Evolutionary conservation across 495 filamentous ascomycete species (phyloP), one percentile per base, ranked within the genome.

Genomic region (Penicillium atrosanguineum): DNA sequence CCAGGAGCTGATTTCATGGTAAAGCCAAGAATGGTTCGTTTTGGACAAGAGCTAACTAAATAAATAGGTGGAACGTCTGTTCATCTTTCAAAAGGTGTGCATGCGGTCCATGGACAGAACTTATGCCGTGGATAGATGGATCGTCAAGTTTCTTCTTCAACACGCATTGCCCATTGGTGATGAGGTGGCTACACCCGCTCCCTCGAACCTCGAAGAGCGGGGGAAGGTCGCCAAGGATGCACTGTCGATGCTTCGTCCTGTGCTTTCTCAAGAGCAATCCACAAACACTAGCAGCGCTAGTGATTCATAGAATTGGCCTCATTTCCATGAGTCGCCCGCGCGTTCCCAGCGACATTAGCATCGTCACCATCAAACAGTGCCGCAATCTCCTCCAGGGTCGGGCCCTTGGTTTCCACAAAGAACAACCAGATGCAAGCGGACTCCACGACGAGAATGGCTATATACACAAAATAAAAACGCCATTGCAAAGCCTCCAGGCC

Each of bases 351-450:
- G 23, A 23, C 23, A 23, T 5, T 23, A 28, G 79, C 80, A 19
- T 80, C 70, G 16, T 82, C 73, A 46, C 80, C 79, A 41, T 83
- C 81, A 55, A 83, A 81, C 62, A 83, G 65, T 72, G 73, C 76
- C 52, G 74, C 78, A 20, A 85, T 76, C 67, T 84, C 81, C 69
- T 86, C 83, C 46, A 84, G 78, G 38, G 81, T 84, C 12, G 79
- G 80, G 31, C 81, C 80, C 9, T 28, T 23, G 47, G 83, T 85
- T 71, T 86, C 83, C 57, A 84, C 73, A 55, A 83, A 85, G 72
- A 82, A 79, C 66, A 83, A 79, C 73, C 79, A 85, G 44, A 85
- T 78, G 44, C 81, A 80, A 48, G 62, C 34, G 50, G 83, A 63
- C 67, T 85, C 81, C 58, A 79, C 55, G 47, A 75, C 71, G 62